Percentiles rank a stretch among this genome's conserved stretches.
phyloP scores from a whole-genome alignment of 192 early-diverging fungal species.

The Gigaspora rosea region DNA sequence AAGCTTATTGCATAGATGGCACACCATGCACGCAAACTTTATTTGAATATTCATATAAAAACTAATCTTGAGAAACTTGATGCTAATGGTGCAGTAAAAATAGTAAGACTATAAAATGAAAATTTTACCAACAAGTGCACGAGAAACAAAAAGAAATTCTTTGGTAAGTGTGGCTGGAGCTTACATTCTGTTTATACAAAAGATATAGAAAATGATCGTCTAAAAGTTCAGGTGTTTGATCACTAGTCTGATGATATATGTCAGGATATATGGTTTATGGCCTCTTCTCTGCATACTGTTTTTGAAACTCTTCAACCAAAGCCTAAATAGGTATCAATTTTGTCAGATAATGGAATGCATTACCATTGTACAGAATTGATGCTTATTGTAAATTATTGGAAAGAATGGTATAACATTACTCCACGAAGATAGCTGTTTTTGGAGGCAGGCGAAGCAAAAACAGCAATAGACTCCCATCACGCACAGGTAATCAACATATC shows the following conservation, averaged over 20 bases:
- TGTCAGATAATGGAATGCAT: conserved; percentile 18
- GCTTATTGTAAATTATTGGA: too few relatives aligned
- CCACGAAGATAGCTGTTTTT: background rate
- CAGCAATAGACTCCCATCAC: too few relatives aligned
- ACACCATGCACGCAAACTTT: background rate
- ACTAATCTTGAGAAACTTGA: background rate
- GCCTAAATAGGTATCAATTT: background rate
- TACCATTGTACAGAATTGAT: too few relatives aligned
- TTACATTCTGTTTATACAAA: background rate
- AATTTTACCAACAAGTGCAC: too few relatives aligned
- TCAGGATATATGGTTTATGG: background rate
- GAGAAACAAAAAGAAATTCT: conserved; percentile 1
- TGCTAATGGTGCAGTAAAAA: too few relatives aligned
- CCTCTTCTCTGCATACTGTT: background rate
- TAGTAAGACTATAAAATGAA: too few relatives aligned
- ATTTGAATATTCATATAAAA: conserved; percentile 24
- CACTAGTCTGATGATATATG: background rate
- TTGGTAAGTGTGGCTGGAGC: background rate
- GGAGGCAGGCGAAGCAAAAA: background rate
- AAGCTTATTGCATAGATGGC: background rate
- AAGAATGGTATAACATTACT: background rate
- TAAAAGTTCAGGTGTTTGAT: conserved; percentile 5
- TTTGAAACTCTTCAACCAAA: background rate
- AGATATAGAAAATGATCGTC: background rate
- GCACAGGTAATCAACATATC: background rate